Conservation (phyloP, 495 filamentous ascomycete genomes). For the Tuber magnatum region DNA sequence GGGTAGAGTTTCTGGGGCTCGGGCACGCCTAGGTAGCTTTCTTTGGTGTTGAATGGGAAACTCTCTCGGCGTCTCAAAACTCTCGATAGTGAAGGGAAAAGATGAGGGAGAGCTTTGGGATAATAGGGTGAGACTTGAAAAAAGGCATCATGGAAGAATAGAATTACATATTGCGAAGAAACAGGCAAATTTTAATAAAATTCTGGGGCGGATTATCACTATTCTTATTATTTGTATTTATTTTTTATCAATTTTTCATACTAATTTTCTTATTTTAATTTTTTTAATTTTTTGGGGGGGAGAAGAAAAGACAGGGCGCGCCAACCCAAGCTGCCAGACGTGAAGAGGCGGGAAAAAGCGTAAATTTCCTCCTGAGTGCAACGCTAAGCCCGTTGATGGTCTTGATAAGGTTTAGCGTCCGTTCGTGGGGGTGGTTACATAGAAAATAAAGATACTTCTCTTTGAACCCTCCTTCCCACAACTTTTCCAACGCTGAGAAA, state of each 20-base stretch:
- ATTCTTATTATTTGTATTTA: not conserved
- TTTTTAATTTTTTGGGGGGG: too few species aligned
- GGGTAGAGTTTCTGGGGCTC: not conserved
- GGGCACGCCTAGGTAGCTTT: not conserved
- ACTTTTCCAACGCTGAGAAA: too few species aligned
- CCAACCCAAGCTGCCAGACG: slow-evolving; percentile 32
- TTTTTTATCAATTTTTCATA: not conserved
- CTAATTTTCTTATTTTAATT: too few species aligned
- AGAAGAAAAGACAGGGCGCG: slow-evolving; percentile 26
- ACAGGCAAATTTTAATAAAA: not conserved
- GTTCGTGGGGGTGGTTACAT: not conserved
- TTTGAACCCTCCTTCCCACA: slow-evolving; percentile 24
- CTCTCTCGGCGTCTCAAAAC: not conserved
- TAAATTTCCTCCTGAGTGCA: slow-evolving; percentile 33
- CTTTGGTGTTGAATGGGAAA: slow-evolving; percentile 1
- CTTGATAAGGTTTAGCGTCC: slow-evolving; percentile 15
- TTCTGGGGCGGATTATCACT: not conserved
- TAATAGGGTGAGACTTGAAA: not conserved
- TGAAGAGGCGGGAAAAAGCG: slow-evolving; percentile 22
- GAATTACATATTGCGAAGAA: not conserved
- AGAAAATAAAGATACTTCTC: not conserved
- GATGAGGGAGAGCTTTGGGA: not conserved
- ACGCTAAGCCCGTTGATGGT: slow-evolving; percentile 13
- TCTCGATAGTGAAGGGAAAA: not conserved
- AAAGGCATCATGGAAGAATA: not conserved